phyloP scores from a whole-genome alignment of 257 asterid species.

The Gentiana macrophylla region DNA sequence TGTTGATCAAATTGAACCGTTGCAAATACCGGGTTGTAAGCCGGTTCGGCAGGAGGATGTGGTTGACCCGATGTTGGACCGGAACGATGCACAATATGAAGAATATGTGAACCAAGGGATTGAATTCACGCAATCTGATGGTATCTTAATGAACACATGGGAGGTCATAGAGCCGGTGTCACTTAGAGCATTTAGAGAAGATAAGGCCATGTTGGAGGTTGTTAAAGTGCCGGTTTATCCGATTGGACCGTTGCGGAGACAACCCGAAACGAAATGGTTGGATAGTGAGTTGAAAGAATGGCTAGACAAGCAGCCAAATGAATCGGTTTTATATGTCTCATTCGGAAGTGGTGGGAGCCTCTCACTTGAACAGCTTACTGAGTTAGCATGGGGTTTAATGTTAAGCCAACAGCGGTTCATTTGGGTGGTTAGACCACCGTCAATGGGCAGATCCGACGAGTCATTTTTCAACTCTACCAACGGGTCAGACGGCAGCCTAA shows the following conservation, averaged over 20 bases:
- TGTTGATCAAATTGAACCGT: conserved; percentile 24
- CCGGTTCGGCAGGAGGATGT: conserved; percentile 63
- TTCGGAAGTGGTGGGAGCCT: conserved; percentile 66
- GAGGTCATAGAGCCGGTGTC: conserved; percentile 38
- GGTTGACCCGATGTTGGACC: conserved; percentile 55
- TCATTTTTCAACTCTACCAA: conserved; percentile 26
- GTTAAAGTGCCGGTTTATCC: conserved; percentile 40
- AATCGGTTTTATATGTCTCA: conserved; percentile 43
- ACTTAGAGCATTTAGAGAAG: conserved; percentile 29
- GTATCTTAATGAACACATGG: conserved; percentile 67
- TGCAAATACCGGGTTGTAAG: conserved; percentile 56
- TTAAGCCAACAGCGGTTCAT: conserved; percentile 41
- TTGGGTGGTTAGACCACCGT: conserved; percentile 62
- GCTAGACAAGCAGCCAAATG: conserved; percentile 48
- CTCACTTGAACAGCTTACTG: conserved; percentile 28
- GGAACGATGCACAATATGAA: conserved; percentile 29
- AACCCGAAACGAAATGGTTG: conserved; percentile 6
- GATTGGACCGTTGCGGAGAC: conserved; percentile 46
- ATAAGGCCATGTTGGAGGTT: conserved; percentile 16
- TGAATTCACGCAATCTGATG: conserved; percentile 26
- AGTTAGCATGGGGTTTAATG: conserved; percentile 65
- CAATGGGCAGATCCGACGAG: conserved; percentile 21
- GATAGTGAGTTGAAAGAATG: conserved; percentile 17
- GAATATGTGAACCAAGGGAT: conserved; percentile 25
- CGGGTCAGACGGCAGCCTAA: conserved; percentile 9